phyloP scores from a whole-genome alignment of 202 grass and related monocot species.

The Zizania palustris region DNA sequence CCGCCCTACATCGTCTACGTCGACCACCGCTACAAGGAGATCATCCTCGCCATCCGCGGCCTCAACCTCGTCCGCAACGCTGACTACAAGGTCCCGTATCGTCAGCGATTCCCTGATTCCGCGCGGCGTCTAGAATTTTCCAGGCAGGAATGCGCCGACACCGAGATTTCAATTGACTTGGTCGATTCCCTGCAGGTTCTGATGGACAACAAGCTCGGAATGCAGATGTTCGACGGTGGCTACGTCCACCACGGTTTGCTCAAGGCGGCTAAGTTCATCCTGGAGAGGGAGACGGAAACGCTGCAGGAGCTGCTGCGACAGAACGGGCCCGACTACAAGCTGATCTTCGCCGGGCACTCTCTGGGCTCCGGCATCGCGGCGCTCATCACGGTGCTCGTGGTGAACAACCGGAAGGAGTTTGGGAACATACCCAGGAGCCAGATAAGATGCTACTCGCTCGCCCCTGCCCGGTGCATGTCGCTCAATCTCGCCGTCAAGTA shows the following conservation, averaged over 20 bases:
- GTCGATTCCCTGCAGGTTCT: slow-evolving; percentile 59
- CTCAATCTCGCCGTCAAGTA: slow-evolving; percentile 99
- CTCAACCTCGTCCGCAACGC: slow-evolving; percentile 95
- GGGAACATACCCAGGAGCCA: slow-evolving; percentile 63
- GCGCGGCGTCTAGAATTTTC: not conserved
- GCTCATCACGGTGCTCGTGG: slow-evolving; percentile 80
- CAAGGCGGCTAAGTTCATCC: slow-evolving; percentile 69
- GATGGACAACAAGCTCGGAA: slow-evolving; percentile 86
- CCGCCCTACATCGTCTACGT: slow-evolving; percentile 86
- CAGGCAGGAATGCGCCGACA: not conserved
- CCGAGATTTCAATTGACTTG: too few species aligned
- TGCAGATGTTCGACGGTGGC: slow-evolving; percentile 94
- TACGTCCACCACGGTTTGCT: slow-evolving; percentile 93
- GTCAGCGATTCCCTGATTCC: too few species aligned
- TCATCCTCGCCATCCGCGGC: slow-evolving; percentile 86
- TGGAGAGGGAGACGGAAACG: slow-evolving; percentile 67
- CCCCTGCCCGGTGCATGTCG: slow-evolving; percentile 94
- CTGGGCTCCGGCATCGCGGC: slow-evolving; percentile 88
- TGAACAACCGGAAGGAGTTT: slow-evolving; percentile 72
- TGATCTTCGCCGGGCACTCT: slow-evolving; percentile 86
- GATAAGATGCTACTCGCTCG: slow-evolving; percentile 73
- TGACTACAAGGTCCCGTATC: slow-evolving; percentile 72
- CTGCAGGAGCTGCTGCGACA: slow-evolving; percentile 48
- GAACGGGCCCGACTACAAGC: slow-evolving; percentile 60
- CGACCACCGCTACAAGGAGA: slow-evolving; percentile 60